Conservation (phyloP, 768 basidiomycete species). For the Suillus tomentosus region DNA sequence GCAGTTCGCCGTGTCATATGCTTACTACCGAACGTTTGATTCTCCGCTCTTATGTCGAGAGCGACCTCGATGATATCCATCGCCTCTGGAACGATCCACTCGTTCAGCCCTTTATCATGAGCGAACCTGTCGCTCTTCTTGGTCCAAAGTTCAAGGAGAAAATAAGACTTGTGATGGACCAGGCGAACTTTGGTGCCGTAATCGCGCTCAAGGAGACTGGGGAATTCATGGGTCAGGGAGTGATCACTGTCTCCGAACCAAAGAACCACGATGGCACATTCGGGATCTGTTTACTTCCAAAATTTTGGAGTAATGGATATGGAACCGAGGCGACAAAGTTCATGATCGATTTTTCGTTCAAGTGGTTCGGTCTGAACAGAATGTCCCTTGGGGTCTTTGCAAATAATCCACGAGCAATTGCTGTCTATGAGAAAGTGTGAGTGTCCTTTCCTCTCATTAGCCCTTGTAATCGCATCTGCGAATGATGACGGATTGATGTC, state of each 20-base stretch:
- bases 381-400: constrained; percentile 42
- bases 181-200: constrained; percentile 31
- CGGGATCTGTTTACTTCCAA: constrained; percentile 31
- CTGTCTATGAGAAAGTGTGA: constrained; percentile 45
- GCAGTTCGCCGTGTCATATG: constrained; percentile 16
- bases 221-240: constrained; percentile 36
- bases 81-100: constrained; percentile 33
- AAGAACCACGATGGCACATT: constrained; percentile 35
- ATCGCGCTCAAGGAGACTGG: constrained; percentile 30
- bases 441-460: constrained; percentile 18
- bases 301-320: constrained; percentile 43
- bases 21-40: constrained; percentile 36
- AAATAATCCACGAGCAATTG: constrained; percentile 40
- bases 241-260: constrained; percentile 27
- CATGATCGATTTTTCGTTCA: constrained; percentile 43
- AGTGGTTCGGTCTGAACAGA: constrained; percentile 41
- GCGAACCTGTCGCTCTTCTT: constrained; percentile 17
- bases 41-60: constrained; percentile 34
- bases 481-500: constrained; percentile 5
- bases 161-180: constrained; percentile 25
- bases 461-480: constrained; percentile 8
- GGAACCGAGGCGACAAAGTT: constrained; percentile 44
- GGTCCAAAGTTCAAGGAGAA: constrained; percentile 20
- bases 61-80: constrained; percentile 34
- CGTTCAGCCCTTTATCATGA: constrained; percentile 26